phyloP scores from a whole-genome alignment of 768 basidiomycete genomes.

The Pleurotus sapidus region DNA sequence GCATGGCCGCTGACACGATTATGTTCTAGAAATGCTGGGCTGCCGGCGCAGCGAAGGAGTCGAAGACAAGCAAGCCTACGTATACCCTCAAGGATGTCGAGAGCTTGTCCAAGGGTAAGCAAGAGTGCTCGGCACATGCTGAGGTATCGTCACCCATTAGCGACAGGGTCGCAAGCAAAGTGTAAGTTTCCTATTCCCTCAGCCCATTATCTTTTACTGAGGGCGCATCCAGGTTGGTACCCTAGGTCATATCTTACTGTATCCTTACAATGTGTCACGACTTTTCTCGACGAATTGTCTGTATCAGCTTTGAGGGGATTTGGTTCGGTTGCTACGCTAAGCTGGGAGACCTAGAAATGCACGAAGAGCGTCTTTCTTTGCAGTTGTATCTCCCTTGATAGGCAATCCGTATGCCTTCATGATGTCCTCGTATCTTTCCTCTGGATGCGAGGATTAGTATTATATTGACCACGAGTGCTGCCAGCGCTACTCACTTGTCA shows the following conservation, averaged over 20 bases:
- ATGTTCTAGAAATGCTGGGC: background rate
- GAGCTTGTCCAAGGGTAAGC: background rate
- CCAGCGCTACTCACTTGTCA: background rate
- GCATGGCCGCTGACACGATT: too few species aligned
- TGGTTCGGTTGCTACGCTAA: background rate
- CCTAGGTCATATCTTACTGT: background rate
- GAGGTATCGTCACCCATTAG: background rate
- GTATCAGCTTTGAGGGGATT: background rate
- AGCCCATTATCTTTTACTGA: background rate
- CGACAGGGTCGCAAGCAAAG: background rate
- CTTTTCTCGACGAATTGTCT: too few species aligned
- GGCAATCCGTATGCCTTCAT: slow-evolving; percentile 6
- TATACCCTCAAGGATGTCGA: background rate
- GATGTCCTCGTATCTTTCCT: slow-evolving; percentile 9
- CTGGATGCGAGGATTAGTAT: background rate
- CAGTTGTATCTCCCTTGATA: slow-evolving; percentile 3
- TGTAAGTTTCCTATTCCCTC: background rate
- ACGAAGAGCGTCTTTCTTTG: slow-evolving; percentile 6
- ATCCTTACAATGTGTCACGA: too few species aligned
- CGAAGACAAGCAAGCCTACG: background rate
- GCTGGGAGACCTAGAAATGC: slow-evolving; percentile 1
- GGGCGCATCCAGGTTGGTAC: background rate
- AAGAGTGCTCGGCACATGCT: background rate
- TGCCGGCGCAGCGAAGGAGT: background rate
- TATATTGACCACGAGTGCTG: background rate